Conservation (phyloP, 1,284 basidiomycete genomes). For the Phenoliferia sp. region DNA sequence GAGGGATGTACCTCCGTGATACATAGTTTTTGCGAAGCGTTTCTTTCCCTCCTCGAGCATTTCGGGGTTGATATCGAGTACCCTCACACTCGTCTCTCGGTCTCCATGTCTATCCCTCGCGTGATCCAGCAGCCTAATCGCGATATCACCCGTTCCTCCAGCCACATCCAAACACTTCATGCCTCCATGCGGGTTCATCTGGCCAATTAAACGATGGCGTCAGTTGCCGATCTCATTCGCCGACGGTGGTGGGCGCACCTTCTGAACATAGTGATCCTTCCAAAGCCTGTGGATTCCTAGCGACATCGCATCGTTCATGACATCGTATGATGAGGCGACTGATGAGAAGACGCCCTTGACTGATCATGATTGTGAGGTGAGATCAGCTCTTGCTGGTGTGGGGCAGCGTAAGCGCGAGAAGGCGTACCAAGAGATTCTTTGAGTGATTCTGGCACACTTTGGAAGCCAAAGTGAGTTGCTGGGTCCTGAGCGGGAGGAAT, state of each 20-base stretch:
- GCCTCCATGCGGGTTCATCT: constrained; percentile 56
- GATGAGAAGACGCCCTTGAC: constrained; percentile 93
- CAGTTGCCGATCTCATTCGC: not conserved
- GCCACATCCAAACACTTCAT: constrained; percentile 85
- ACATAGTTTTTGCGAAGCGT: constrained; percentile 91
- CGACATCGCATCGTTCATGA: constrained; percentile 91
- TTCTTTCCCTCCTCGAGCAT: constrained; percentile 93
- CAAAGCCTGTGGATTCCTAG: constrained; percentile 93
- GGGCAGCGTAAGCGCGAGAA: too few relatives aligned
- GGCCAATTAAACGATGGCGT: not conserved
- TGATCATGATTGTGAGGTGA: constrained; percentile 3
- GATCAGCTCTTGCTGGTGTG: not conserved
- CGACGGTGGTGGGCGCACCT: constrained; percentile 44
- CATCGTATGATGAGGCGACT: constrained; percentile 90
- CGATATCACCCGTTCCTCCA: constrained; percentile 97
- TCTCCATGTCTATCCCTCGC: constrained; percentile 83
- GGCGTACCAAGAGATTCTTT: constrained; percentile 52
- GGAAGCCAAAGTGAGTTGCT: constrained; percentile 48
- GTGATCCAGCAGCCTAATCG: constrained; percentile 85
- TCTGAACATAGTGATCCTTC: constrained; percentile 88
- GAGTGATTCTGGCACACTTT: constrained; percentile 42
- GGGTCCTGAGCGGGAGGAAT: not conserved
- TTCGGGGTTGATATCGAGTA: constrained; percentile 91
- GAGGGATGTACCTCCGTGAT: constrained; percentile 71
- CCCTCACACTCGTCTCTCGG: constrained; percentile 79